phyloP scores from a whole-genome alignment of 352 stramenopile genomes.

The Pythium utonaiense region DNA sequence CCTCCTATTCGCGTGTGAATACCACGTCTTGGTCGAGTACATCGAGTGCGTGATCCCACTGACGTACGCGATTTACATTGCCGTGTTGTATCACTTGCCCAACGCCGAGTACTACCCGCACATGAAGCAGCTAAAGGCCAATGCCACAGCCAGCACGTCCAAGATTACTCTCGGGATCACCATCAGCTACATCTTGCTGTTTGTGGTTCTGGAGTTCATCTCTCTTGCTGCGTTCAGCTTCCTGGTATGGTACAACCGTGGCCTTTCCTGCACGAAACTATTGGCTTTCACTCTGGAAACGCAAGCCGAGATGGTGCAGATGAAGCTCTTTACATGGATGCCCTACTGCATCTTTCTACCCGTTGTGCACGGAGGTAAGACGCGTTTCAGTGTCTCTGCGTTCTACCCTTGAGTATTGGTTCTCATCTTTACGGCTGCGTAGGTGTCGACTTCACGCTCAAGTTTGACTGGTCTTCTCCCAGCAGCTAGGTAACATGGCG shows the following conservation, averaged over 20 bases:
- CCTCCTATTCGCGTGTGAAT: neutral
- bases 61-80: slow-evolving; percentile 21
- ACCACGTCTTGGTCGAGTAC: slow-evolving; percentile 26
- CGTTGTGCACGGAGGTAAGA: neutral
- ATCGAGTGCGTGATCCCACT: slow-evolving; percentile 22
- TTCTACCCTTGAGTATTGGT: no score
- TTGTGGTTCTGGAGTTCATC: slow-evolving; percentile 16
- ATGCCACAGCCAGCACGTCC: neutral
- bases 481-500: neutral
- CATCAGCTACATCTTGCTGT: slow-evolving; percentile 9
- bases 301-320: neutral
- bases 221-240: slow-evolving; percentile 17
- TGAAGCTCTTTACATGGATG: neutral
- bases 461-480: neutral
- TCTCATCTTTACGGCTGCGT: neutral
- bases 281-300: neutral
- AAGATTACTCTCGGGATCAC: neutral
- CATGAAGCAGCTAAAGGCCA: neutral
- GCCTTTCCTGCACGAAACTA: neutral
- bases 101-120: slow-evolving; percentile 30
- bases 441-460: neutral
- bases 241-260: slow-evolving; percentile 7
- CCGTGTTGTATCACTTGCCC: slow-evolving; percentile 25
- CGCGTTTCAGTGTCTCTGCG: neutral
- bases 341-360: neutral